phyloP scores from a whole-genome alignment of 768 basidiomycete genomes.

The Cystobasidium tubakii region DNA sequence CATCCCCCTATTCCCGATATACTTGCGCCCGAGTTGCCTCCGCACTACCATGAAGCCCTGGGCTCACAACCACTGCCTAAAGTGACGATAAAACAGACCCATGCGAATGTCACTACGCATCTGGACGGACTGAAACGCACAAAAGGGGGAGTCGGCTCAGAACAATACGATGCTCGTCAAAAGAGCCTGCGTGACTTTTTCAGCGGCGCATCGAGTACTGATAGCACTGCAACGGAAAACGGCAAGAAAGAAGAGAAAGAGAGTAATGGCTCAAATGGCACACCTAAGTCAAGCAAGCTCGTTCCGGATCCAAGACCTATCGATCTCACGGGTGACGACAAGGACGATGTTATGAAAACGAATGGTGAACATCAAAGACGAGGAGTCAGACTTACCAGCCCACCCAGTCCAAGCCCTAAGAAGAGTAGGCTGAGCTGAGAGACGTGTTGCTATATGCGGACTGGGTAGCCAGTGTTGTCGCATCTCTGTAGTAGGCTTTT shows the following conservation, averaged over 20 bases:
- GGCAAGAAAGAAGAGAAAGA: background rate
- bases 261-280: background rate
- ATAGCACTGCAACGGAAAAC: background rate
- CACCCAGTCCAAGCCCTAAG: constrained; percentile 25
- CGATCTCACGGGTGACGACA: constrained; percentile 27
- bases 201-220: constrained; percentile 6
- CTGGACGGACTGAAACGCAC: constrained; percentile 28
- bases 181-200: constrained; percentile 36
- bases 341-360: constrained; percentile 8
- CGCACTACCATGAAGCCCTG: constrained; percentile 5
- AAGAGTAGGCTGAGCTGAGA: constrained; percentile 11
- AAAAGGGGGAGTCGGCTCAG: constrained; percentile 32
- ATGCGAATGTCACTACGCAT: constrained; percentile 23
- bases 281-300: background rate
- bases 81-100: constrained; percentile 7
- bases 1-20: constrained; percentile 7
- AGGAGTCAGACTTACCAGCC: constrained; percentile 21
- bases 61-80: background rate
- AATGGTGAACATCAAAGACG: constrained; percentile 23
- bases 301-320: constrained; percentile 8
- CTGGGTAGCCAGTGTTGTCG: background rate
- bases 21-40: constrained; percentile 6
- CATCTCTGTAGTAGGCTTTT: background rate
- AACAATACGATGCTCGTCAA: constrained; percentile 29
- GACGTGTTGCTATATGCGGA: background rate